Conservation (phyloP, 208 protist genomes). For the Acanthamoeba healyi region DNA sequence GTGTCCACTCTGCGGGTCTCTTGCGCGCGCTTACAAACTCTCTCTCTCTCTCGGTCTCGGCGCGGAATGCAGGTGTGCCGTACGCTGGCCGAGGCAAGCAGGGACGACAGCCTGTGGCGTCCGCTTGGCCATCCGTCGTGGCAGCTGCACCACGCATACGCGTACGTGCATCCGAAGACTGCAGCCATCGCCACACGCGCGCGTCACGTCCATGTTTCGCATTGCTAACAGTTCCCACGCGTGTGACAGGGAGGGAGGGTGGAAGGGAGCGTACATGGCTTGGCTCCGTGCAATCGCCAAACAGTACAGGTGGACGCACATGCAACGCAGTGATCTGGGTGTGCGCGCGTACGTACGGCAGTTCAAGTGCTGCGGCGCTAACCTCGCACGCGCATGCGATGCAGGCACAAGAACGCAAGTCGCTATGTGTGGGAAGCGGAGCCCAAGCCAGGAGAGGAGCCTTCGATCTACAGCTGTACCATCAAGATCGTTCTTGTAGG, state of each 20-base stretch:
- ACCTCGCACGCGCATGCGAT: too few species aligned
- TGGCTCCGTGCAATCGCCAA: background rate
- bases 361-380: too few species aligned
- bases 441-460: too few species aligned
- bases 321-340: too few species aligned
- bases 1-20: too few species aligned
- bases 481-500: background rate
- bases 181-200: too few species aligned
- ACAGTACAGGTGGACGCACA: background rate
- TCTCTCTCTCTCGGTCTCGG: too few species aligned
- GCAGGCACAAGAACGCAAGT: background rate
- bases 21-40: too few species aligned
- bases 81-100: background rate
- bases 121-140: background rate
- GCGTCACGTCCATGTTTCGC: too few species aligned
- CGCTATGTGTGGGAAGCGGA: too few species aligned
- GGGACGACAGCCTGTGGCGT: background rate
- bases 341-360: too few species aligned
- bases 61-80: conserved; percentile 36
- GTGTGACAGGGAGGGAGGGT: background rate
- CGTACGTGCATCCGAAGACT: background rate
- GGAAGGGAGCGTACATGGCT: conserved; percentile 23
- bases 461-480: background rate
- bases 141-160: background rate
- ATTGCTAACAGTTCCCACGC: too few species aligned